Evolutionary conservation across 75 land plant species (phyloP).

Genomic region (Cunninghamia lanceolata): DNA sequence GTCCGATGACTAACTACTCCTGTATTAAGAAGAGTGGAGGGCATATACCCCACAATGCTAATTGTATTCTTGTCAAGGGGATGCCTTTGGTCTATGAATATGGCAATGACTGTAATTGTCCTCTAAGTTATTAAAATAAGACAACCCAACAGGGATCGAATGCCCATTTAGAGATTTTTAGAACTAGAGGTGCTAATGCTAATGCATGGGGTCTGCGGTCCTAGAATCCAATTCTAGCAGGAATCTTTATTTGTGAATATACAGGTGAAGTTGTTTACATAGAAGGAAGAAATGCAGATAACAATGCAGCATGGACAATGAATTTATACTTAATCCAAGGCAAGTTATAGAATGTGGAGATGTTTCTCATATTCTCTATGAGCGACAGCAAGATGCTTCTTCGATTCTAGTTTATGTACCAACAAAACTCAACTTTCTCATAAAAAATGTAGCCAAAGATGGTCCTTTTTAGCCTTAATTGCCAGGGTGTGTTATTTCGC

Average conservation of each 20-base stretch:
- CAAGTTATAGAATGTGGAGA: too few relatives aligned
- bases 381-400: too few relatives aligned
- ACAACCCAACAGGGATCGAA: conserved; percentile 50
- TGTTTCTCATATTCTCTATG: too few relatives aligned
- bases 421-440: too few relatives aligned
- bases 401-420: too few relatives aligned
- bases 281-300: too few relatives aligned
- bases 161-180: conserved; percentile 60
- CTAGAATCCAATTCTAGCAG: conserved; percentile 71
- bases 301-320: too few relatives aligned
- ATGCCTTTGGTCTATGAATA: conserved; percentile 69
- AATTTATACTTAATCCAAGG: too few relatives aligned
- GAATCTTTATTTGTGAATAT: conserved; percentile 76
- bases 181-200: conserved; percentile 32
- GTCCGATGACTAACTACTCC: background rate
- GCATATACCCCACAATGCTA: conserved; percentile 53
- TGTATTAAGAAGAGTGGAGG: conserved; percentile 57
- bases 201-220: conserved; percentile 88
- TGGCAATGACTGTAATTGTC: conserved; percentile 49
- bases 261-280: too few relatives aligned
- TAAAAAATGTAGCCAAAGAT: too few relatives aligned
- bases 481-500: too few relatives aligned
- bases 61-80: conserved; percentile 47
- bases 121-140: conserved; percentile 45
- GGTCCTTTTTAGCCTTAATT: too few relatives aligned